These are phyloP conservation scores for Purpureocillium lavendulum DNA, from an alignment of 2,329 filamentous ascomycete species.

Conservation along the genomic window DNA sequence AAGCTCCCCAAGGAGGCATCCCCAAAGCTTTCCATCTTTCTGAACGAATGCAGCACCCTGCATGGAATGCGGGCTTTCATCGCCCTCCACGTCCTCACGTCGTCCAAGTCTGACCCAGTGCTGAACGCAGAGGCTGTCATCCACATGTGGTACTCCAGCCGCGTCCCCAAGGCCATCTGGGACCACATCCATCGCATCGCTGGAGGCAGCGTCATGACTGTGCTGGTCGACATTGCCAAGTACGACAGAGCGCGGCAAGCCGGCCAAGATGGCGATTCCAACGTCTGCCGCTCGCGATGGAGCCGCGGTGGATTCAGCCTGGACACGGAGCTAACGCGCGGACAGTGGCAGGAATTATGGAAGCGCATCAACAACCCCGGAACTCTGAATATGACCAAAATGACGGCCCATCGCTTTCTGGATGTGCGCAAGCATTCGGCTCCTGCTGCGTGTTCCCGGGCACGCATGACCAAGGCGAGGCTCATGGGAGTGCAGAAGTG, in stretches of 20 bases:
- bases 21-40: slow-evolving; percentile 6
- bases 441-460: neutral
- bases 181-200: slow-evolving; percentile 8
- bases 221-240: neutral
- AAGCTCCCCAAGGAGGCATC: slow-evolving; percentile 11
- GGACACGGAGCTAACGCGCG: slow-evolving; percentile 2
- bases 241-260: too few relatives aligned
- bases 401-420: neutral
- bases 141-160: slow-evolving; percentile 18
- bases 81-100: slow-evolving; percentile 8
- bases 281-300: too few relatives aligned
- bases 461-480: slow-evolving; percentile 12
- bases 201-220: neutral
- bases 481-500: slow-evolving; percentile 10
- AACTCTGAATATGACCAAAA: neutral
- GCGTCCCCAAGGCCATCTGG: slow-evolving; percentile 6
- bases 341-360: slow-evolving; percentile 6
- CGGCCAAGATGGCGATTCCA: too few relatives aligned
- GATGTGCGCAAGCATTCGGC: slow-evolving; percentile 8
- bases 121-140: slow-evolving; percentile 14
- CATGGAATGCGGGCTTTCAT: slow-evolving; percentile 6
- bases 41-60: slow-evolving; percentile 4
- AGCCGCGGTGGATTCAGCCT: too few relatives aligned
- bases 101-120: slow-evolving; percentile 3
- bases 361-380: neutral